These are phyloP conservation scores for Streptanthus diversifolius DNA, from an alignment of 345 rosid genomes.

Conservation along the genomic window DNA sequence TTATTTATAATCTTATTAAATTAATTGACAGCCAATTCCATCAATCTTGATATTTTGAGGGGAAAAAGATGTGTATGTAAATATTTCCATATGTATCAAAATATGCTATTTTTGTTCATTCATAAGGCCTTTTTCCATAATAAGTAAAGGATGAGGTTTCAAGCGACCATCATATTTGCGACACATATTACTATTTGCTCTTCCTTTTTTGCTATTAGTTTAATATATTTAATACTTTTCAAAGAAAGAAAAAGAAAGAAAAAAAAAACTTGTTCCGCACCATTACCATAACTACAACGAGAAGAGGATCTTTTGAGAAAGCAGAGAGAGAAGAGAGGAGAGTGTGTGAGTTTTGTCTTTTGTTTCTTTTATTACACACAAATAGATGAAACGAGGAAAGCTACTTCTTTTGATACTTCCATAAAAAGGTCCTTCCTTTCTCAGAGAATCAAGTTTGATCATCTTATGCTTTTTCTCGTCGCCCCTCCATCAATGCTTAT, in stretches of 20 bases:
- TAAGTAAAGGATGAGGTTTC: slow-evolving; percentile 42
- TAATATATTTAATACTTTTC: background rate
- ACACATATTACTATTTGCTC: slow-evolving; percentile 29
- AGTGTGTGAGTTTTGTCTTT: slow-evolving; percentile 24
- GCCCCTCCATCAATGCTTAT: background rate
- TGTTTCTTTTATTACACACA: slow-evolving; percentile 34
- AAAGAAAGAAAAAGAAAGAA: background rate
- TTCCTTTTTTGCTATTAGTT: background rate
- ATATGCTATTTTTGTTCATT: slow-evolving; percentile 29
- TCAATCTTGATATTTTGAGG: slow-evolving; percentile 17
- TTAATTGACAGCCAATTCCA: slow-evolving; percentile 12
- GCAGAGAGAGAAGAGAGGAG: slow-evolving; percentile 22
- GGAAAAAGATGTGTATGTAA: slow-evolving; percentile 23
- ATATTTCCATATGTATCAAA: slow-evolving; percentile 20
- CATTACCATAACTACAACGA: slow-evolving; percentile 33
- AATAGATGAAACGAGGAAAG: slow-evolving; percentile 37
- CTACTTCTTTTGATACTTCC: slow-evolving; percentile 31
- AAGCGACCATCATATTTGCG: slow-evolving; percentile 29
- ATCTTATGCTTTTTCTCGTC: slow-evolving; percentile 12
- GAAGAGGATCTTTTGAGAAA: slow-evolving; percentile 34
- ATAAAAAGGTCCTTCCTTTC: slow-evolving; percentile 30
- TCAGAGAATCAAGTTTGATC: slow-evolving; percentile 43
- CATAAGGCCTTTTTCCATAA: slow-evolving; percentile 44
- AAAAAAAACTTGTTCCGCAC: background rate
- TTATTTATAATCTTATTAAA: background rate